phyloP scores from a whole-genome alignment of 768 basidiomycete species.

The Chalciporus chontae region DNA sequence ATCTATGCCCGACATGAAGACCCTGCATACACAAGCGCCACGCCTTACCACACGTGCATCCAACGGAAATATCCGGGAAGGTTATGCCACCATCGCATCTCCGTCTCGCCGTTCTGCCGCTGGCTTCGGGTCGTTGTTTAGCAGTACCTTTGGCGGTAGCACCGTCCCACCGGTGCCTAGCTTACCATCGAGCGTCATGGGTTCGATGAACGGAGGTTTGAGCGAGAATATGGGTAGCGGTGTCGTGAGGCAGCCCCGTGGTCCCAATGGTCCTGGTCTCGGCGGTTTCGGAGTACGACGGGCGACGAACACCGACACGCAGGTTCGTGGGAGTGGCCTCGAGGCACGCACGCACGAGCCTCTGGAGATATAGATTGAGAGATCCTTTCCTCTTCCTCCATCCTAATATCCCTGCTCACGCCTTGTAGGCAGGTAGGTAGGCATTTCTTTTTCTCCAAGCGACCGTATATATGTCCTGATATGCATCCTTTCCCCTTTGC shows the following conservation, averaged over 20 bases:
- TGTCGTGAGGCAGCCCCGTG: constrained; percentile 83
- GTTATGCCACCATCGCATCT: constrained; percentile 84
- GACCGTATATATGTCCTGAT: too few relatives aligned
- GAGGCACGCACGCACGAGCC: constrained; percentile 86
- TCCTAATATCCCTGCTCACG: too few relatives aligned
- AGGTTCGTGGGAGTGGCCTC: constrained; percentile 59
- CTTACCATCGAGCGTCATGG: constrained; percentile 56
- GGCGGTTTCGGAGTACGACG: constrained; percentile 68
- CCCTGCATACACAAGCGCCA: constrained; percentile 73
- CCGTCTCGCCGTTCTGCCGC: constrained; percentile 74
- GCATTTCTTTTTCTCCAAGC: constrained; percentile 1
- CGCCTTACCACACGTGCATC: constrained; percentile 78
- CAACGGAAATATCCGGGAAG: constrained; percentile 84
- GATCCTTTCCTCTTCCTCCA: constrained; percentile 1
- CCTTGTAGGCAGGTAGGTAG: constrained; percentile 16
- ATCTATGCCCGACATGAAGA: constrained; percentile 98
- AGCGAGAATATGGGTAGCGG: constrained; percentile 38
- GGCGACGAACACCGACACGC: constrained; percentile 35
- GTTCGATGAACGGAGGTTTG: constrained; percentile 41
- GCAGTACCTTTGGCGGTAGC: constrained; percentile 38
- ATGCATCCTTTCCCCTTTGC: too few relatives aligned
- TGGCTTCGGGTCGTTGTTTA: constrained; percentile 70
- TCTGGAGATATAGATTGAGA: constrained; percentile 60
- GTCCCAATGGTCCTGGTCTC: constrained; percentile 78
- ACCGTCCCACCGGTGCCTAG: constrained; percentile 74